A percentile compares a stretch with the other conserved stretches of the same genome.
These are phyloP conservation scores for Talaromyces borbonicus DNA, from an alignment of 495 filamentous ascomycete genomes.

Conservation along the genomic window DNA sequence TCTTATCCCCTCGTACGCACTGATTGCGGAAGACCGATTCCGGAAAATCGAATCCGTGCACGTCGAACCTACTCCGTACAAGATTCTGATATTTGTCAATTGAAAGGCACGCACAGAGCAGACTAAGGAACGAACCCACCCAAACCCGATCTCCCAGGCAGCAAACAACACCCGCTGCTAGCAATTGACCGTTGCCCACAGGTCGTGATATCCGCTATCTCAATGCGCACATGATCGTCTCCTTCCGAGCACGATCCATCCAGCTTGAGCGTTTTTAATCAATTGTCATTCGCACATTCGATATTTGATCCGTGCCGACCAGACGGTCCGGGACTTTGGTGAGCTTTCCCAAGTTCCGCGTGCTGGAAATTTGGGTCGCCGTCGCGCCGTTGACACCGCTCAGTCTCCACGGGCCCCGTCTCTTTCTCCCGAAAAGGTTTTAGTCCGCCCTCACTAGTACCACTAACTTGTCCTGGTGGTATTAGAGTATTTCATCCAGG, in stretches of 20 bases:
- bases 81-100: too few relatives aligned
- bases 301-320: conserved; percentile 6
- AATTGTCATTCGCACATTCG: conserved; percentile 2
- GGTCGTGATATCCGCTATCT: too few relatives aligned
- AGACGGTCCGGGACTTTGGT: too few relatives aligned
- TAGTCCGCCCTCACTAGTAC: conserved; percentile 9
- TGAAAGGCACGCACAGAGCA: not conserved
- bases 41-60: too few relatives aligned
- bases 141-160: too few relatives aligned
- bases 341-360: conserved; percentile 2
- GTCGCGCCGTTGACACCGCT: conserved; percentile 21
- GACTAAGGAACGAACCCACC: too few relatives aligned
- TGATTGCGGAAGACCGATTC: too few relatives aligned
- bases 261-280: conserved; percentile 1
- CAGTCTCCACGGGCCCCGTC: conserved; percentile 35
- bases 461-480: not conserved
- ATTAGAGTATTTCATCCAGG: conserved; percentile 33
- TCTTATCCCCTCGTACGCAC: too few relatives aligned
- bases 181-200: too few relatives aligned
- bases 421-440: conserved; percentile 18
- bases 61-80: too few relatives aligned
- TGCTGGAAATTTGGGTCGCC: conserved; percentile 15
- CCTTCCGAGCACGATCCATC: not conserved
- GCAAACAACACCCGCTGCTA: too few relatives aligned
- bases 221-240: not conserved